Conservation (phyloP, 257 asterid species). For the Ajuga chamaepitys region DNA sequence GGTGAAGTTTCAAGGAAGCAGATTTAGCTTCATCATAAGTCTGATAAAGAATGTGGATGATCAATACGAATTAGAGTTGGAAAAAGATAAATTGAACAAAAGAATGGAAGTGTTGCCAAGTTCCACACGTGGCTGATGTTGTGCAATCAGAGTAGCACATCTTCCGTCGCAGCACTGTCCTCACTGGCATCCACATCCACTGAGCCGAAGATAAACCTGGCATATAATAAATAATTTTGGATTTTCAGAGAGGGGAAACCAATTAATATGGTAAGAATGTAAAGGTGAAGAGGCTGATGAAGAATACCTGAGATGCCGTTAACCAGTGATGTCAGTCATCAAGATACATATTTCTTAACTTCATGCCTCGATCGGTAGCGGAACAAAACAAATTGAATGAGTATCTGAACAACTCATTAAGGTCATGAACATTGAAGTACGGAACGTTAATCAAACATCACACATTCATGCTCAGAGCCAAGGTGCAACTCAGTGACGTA, state of each 20-base stretch:
- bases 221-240: neutral
- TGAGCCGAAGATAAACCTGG: conserved; percentile 7
- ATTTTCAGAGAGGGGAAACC: too few relatives aligned
- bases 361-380: conserved; percentile 25
- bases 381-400: conserved; percentile 42
- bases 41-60: neutral
- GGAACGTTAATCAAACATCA: neutral
- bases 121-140: neutral
- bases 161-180: neutral
- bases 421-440: conserved; percentile 12
- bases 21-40: neutral
- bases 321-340: conserved; percentile 13
- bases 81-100: neutral
- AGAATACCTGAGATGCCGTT: conserved; percentile 20
- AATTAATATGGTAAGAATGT: neutral
- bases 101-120: neutral
- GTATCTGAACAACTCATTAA: conserved; percentile 42
- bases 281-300: neutral
- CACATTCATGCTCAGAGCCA: neutral
- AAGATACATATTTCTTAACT: conserved; percentile 22
- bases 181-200: neutral
- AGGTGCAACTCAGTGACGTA: neutral
- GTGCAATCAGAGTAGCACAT: neutral
- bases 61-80: neutral
- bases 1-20: neutral